phyloP scores from a whole-genome alignment of 2,329 filamentous ascomycete species.

The Zymoseptoria pseudotritici region DNA sequence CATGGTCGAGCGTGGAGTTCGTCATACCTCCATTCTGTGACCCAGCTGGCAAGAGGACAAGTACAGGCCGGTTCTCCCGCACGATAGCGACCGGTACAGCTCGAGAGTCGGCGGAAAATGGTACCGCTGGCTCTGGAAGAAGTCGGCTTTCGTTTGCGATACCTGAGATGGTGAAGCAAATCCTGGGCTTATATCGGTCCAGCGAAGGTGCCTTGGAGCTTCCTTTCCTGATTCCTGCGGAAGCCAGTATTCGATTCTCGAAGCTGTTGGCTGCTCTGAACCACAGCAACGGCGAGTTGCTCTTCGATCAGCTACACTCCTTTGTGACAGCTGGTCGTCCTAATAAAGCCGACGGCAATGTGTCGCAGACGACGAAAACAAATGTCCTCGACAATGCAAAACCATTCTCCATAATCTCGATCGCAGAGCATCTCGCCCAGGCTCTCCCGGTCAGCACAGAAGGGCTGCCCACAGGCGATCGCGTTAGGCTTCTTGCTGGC shows the following conservation, averaged over 20 bases:
- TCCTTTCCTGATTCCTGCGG: slow-evolving; percentile 63
- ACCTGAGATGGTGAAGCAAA: slow-evolving; percentile 68
- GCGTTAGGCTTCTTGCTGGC: slow-evolving; percentile 69
- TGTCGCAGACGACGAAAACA: not conserved
- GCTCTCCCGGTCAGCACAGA: slow-evolving; percentile 20
- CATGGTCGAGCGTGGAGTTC: slow-evolving; percentile 79
- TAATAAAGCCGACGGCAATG: not conserved
- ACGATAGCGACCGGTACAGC: slow-evolving; percentile 15
- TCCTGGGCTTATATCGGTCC: slow-evolving; percentile 64
- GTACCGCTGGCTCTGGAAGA: slow-evolving; percentile 26
- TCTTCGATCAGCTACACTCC: slow-evolving; percentile 5
- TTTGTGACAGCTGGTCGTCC: not conserved
- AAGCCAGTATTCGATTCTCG: slow-evolving; percentile 65
- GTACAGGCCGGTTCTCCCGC: slow-evolving; percentile 17
- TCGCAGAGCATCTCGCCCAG: slow-evolving; percentile 18
- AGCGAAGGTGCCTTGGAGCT: slow-evolving; percentile 54
- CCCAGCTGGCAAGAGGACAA: slow-evolving; percentile 21
- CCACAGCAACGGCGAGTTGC: slow-evolving; percentile 55
- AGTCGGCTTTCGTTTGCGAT: slow-evolving; percentile 51
- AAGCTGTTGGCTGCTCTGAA: slow-evolving; percentile 63
- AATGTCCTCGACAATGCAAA: slow-evolving; percentile 3
- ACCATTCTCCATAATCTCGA: slow-evolving; percentile 8
- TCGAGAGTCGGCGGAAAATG: slow-evolving; percentile 17
- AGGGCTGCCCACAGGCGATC: slow-evolving; percentile 31
- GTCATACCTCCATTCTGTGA: slow-evolving; percentile 46